Conservation (phyloP, 345 rosid genomes). For the Salix suchowensis region DNA sequence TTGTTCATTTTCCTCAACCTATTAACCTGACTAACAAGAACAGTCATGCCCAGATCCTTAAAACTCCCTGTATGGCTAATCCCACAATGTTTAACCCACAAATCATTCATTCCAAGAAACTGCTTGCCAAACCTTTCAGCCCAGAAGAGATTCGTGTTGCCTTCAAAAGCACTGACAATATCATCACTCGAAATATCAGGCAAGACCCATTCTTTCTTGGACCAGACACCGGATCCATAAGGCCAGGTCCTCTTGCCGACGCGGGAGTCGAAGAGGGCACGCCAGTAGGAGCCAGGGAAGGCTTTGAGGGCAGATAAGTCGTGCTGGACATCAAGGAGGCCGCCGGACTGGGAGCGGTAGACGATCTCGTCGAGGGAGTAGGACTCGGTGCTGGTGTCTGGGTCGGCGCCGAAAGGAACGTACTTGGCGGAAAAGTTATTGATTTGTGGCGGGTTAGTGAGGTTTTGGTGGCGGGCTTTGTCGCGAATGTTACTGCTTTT, state of each 20-base stretch:
- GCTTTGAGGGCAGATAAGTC: conserved; percentile 21
- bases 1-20: conserved; percentile 23
- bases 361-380: conserved; percentile 31
- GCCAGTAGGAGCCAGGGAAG: conserved; percentile 23
- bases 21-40: conserved; percentile 24
- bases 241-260: conserved; percentile 27
- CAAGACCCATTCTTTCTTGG: conserved; percentile 24
- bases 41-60: conserved; percentile 31
- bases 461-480: conserved; percentile 44
- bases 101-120: conserved; percentile 20
- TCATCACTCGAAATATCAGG: conserved; percentile 24
- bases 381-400: conserved; percentile 8
- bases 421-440: conserved; percentile 47
- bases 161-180: conserved; percentile 25
- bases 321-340: conserved; percentile 29
- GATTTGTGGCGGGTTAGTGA: conserved; percentile 10
- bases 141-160: conserved; percentile 27
- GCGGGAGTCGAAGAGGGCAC: conserved; percentile 18
- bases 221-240: conserved; percentile 29
- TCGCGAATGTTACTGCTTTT: conserved; percentile 40
- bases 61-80: conserved; percentile 29
- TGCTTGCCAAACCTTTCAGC: conserved; percentile 27
- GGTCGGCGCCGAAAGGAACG: conserved; percentile 47
- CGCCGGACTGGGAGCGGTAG: conserved; percentile 21
- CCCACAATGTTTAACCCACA: conserved; percentile 32